A percentile compares a stretch with the other conserved stretches of the same genome.
These are phyloP conservation scores for Backusella circina DNA, from an alignment of 192 early-diverging fungal species.

Conservation along the genomic window DNA sequence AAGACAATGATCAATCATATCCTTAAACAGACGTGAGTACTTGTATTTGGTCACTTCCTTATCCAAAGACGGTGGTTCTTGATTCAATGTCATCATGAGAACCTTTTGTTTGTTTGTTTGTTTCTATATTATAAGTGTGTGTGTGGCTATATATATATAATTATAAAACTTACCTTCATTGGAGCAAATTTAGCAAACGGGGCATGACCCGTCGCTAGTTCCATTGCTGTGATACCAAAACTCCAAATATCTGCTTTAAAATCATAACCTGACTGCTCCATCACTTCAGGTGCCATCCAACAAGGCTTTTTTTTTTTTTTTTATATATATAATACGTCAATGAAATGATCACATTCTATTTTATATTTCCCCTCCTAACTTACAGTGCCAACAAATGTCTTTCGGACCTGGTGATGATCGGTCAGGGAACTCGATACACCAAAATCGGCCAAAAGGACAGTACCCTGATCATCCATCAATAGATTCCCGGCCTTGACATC, in stretches of 20 bases:
- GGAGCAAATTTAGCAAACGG: slow-evolving; percentile 86
- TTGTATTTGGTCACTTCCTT: slow-evolving; percentile 68
- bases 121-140: neutral
- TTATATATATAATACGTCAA: neutral
- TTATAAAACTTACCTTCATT: slow-evolving; percentile 57
- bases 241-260: slow-evolving; percentile 91
- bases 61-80: slow-evolving; percentile 80
- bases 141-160: neutral
- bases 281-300: slow-evolving; percentile 58
- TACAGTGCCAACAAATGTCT: slow-evolving; percentile 70
- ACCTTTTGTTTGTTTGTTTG: slow-evolving; percentile 44
- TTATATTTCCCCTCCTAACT: neutral
- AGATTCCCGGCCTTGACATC: slow-evolving; percentile 72
- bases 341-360: neutral
- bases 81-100: slow-evolving; percentile 84
- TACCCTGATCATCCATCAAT: slow-evolving; percentile 60
- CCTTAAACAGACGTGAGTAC: slow-evolving; percentile 74
- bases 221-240: slow-evolving; percentile 85
- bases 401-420: slow-evolving; percentile 59
- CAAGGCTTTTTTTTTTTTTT: slow-evolving; percentile 21
- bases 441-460: slow-evolving; percentile 62
- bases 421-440: slow-evolving; percentile 64
- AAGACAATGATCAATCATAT: slow-evolving; percentile 83
- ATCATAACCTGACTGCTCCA: slow-evolving; percentile 85
- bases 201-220: slow-evolving; percentile 84